A percentile compares a stretch with the other conserved stretches of the same genome.
Conservation (phyloP, 371 early-diverging fungal species). For the Syncephalastrum monosporum region DNA sequence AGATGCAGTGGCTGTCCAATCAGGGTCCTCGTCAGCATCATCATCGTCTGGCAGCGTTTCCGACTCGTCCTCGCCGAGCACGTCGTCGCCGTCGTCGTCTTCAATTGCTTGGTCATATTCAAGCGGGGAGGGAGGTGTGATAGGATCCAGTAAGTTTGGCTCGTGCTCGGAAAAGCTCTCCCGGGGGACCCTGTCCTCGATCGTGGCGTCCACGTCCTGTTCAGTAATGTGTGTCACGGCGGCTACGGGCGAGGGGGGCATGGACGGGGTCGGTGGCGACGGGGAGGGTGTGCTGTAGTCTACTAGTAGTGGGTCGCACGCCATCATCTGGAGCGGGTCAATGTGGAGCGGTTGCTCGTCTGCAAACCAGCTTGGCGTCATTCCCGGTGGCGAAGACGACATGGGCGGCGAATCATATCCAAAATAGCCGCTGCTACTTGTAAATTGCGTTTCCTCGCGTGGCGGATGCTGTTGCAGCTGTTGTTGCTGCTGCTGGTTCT, state of each 20-base stretch:
- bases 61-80: constrained; percentile 4
- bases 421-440: too few species aligned
- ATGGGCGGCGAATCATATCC: too few species aligned
- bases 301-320: constrained; percentile 1
- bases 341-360: constrained; percentile 1
- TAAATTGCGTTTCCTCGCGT: too few species aligned
- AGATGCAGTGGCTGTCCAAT: constrained; percentile 12
- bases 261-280: too few species aligned
- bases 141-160: neutral
- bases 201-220: too few species aligned
- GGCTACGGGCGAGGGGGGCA: too few species aligned
- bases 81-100: neutral
- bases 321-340: constrained; percentile 5
- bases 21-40: constrained; percentile 19
- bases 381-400: too few species aligned
- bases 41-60: constrained; percentile 10
- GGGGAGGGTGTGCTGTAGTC: neutral
- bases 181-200: too few species aligned
- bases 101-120: constrained; percentile 3
- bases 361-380: too few species aligned
- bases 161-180: constrained; percentile 1
- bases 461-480: too few species aligned
- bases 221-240: too few species aligned
- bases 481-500: too few species aligned
- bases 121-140: neutral